Conservation (phyloP, 1,139 yeast species). For the Arxiozyma slooffiae region DNA sequence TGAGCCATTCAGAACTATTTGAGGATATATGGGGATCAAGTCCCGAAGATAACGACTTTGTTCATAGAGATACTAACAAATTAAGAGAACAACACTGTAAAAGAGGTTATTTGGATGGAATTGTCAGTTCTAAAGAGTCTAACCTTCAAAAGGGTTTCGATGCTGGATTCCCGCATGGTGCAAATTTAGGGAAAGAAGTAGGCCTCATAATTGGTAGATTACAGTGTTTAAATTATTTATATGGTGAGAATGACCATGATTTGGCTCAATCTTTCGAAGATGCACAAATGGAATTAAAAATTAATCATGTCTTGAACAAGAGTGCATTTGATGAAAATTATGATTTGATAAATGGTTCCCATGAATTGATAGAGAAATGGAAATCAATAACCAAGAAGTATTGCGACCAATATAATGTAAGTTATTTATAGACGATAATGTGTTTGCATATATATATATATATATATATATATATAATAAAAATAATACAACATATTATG, state of each 20-base stretch:
- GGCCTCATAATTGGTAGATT: slow-evolving; percentile 56
- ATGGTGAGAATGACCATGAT: slow-evolving; percentile 16
- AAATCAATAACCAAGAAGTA: slow-evolving; percentile 10
- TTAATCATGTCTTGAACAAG: slow-evolving; percentile 22
- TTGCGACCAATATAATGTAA: slow-evolving; percentile 14
- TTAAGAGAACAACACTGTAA: slow-evolving; percentile 61
- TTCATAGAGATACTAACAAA: slow-evolving; percentile 26
- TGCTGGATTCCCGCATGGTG: slow-evolving; percentile 67
- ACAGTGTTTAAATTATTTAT: slow-evolving; percentile 20
- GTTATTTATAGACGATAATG: not conserved
- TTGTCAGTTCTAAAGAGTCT: slow-evolving; percentile 57
- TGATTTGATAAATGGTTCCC: slow-evolving; percentile 11
- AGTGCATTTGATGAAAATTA: slow-evolving; percentile 19
- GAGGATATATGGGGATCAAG: slow-evolving; percentile 29
- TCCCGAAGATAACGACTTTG: slow-evolving; percentile 7
- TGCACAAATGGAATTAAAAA: slow-evolving; percentile 20
- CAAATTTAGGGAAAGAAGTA: slow-evolving; percentile 51
- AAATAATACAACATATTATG: not conserved
- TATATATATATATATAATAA: no score
- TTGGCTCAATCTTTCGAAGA: slow-evolving; percentile 12
- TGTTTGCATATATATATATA: no score
- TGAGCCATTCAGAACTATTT: slow-evolving; percentile 4
- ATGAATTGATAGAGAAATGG: slow-evolving; percentile 18
- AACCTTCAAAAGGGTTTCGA: slow-evolving; percentile 77
- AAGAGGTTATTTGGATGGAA: slow-evolving; percentile 79